Evolutionary conservation across 1,284 basidiomycete species (phyloP), one percentile per base, ranked within the genome.

Genomic region (Cutaneotrichosporon daszewskae): DNA sequence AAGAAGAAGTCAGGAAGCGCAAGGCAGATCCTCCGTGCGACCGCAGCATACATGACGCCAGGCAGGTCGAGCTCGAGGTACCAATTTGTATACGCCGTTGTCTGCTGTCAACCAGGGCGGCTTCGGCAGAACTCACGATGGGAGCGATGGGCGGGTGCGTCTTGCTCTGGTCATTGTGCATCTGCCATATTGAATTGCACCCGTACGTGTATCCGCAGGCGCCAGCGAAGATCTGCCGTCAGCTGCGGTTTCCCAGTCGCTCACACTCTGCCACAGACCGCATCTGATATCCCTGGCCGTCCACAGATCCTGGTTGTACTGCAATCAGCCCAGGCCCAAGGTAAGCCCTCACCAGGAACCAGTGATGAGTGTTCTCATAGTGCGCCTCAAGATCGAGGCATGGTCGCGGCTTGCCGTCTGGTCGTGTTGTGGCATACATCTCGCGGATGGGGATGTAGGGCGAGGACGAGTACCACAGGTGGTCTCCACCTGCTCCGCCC

Each of bases 371-470:
- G 27, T 32, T 43, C 39, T 55, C 51, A 28, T 53, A 58, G 34
- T 58, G 56, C 8, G 37, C 28, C 39, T 58, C 56, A 18, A 58
- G 33, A 33, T 58, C 54, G 8, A 58, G 38, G 24, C 55, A 43
- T 3, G 51, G 51, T 5, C 54, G 29, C 11, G 24, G 22, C 5
- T 24, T 25, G n/a, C 50, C 47, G 14, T 42, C 40, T 27, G 29
- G 37, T 27, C 24, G 24, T 14, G 11, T 18, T 19, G 18, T 7
- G 18, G 25, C n/a, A 1, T 23, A 24, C 16, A 55, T 43, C 32
- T 44, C 33, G 13, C 47, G 40, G n/a, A 52, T 39, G 29, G 34
- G 43, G 23, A 27, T 35, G 24, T 45, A 48, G 32, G 36, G 38
- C 9, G 32, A 32, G 14, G 14, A 18, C 9, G 49, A 32, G 13